Percentiles rank a stretch among this genome's conserved stretches.
phyloP scores from a whole-genome alignment of 805 yeast species.

The Saturnispora halmiae region DNA sequence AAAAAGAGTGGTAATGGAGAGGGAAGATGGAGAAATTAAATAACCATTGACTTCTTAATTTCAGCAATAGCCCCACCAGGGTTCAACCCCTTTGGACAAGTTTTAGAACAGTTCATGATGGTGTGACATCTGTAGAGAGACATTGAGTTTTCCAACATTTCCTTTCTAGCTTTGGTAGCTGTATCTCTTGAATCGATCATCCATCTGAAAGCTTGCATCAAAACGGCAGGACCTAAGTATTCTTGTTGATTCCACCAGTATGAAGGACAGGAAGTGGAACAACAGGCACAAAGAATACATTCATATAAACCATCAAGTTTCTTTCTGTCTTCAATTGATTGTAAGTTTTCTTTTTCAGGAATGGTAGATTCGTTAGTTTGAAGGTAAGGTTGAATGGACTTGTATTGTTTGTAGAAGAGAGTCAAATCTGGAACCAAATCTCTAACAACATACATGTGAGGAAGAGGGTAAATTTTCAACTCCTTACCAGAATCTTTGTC shows the following conservation, averaged over 20 bases:
- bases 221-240: conserved; percentile 96
- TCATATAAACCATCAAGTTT: conserved; percentile 95
- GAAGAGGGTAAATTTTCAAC: conserved; percentile 88
- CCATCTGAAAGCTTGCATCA: conserved; percentile 99
- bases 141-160: conserved; percentile 93
- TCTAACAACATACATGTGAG: conserved; percentile 96
- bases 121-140: conserved; percentile 98
- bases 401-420: conserved; percentile 95
- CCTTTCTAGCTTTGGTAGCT: conserved; percentile 72
- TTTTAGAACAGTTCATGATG: conserved; percentile 95
- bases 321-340: conserved; percentile 85
- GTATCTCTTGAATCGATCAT: conserved; percentile 94
- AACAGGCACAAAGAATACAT: conserved; percentile 97
- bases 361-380: conserved; percentile 79
- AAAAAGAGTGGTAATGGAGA: not conserved
- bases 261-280: conserved; percentile 97
- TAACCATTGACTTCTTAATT: conserved; percentile 88
- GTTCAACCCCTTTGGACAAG: conserved; percentile 98
- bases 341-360: conserved; percentile 90
- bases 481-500: conserved; percentile 70
- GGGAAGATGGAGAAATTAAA: conserved; percentile 34
- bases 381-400: conserved; percentile 93
- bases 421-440: conserved; percentile 98
- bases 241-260: conserved; percentile 99
- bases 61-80: conserved; percentile 97